These are phyloP conservation scores for Gyrodon tennesseensis DNA, from an alignment of 1,284 basidiomycete species.

Conservation along the genomic window DNA sequence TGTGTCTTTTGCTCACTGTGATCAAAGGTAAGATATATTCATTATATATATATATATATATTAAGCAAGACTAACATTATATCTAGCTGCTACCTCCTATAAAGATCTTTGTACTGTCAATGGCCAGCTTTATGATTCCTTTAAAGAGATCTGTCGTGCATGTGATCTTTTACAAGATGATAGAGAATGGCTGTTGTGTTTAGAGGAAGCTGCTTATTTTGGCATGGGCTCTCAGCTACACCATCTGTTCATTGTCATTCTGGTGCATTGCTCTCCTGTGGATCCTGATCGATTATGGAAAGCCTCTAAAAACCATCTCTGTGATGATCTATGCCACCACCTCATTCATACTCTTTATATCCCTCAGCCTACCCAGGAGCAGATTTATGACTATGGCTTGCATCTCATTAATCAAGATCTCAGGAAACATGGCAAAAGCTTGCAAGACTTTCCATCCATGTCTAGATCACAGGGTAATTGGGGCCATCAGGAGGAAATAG, in stretches of 20 bases:
- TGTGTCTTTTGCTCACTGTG: not conserved
- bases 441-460: conserved; percentile 42
- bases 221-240: conserved; percentile 37
- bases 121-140: conserved; percentile 27
- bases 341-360: conserved; percentile 14
- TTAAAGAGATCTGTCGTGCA: conserved; percentile 40
- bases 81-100: conserved; percentile 39
- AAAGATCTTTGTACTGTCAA: conserved; percentile 37
- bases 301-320: conserved; percentile 33
- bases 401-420: not conserved
- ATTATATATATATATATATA: too few species aligned
- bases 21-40: not conserved
- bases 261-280: conserved; percentile 35
- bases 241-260: conserved; percentile 41
- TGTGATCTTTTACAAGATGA: conserved; percentile 47
- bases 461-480: conserved; percentile 40
- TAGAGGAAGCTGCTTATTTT: conserved; percentile 41
- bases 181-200: conserved; percentile 42
- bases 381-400: not conserved
- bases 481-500: conserved; percentile 37
- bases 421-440: conserved; percentile 18
- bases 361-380: not conserved
- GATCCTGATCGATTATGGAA: conserved; percentile 38
- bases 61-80: too few species aligned
- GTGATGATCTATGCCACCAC: conserved; percentile 36